A percentile compares a stretch with the other conserved stretches of the same genome.
Evolutionary conservation across 805 yeast species (phyloP).

Genomic region (Candida ascalaphidarum): DNA sequence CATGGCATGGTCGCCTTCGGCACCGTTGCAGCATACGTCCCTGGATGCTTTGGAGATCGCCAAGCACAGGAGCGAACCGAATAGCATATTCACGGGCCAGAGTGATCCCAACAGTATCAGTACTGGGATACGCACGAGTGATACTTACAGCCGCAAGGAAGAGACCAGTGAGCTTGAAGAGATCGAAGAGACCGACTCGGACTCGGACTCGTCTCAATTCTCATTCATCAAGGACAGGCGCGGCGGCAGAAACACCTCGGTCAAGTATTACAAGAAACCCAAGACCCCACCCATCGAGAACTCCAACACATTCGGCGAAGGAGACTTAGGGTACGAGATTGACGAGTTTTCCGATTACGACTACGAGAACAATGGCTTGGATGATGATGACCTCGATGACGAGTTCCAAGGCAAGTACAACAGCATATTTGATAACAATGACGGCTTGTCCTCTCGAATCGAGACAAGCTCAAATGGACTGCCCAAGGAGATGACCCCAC

Average conservation of each 20-base stretch:
- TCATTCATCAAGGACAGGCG: conserved; percentile 40
- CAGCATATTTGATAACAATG: background rate
- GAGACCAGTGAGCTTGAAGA: too few species aligned
- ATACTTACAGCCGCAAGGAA: too few species aligned
- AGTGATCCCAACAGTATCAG: too few species aligned
- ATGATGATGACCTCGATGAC: conserved; percentile 13
- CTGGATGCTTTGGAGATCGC: too few species aligned
- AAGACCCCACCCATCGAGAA: conserved; percentile 9
- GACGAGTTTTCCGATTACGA: conserved; percentile 31
- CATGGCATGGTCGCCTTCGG: too few species aligned
- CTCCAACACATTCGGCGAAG: conserved; percentile 16
- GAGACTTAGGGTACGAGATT: conserved; percentile 22
- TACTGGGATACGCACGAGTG: too few species aligned
- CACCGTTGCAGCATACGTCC: too few species aligned
- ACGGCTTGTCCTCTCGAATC: too few species aligned
- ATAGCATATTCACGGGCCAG: too few species aligned
- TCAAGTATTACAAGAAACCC: conserved; percentile 41
- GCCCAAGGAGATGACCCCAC: too few species aligned
- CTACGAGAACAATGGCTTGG: conserved; percentile 34
- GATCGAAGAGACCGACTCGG: conserved; percentile 8
- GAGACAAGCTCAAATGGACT: too few species aligned
- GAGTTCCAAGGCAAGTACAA: conserved; percentile 6
- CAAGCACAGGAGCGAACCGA: too few species aligned
- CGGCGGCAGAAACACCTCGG: conserved; percentile 46
- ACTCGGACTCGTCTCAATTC: conserved; percentile 32